Base-by-base conservation (phyloP, 495 filamentous ascomycete genomes). In the Collariella sp. region DNA sequence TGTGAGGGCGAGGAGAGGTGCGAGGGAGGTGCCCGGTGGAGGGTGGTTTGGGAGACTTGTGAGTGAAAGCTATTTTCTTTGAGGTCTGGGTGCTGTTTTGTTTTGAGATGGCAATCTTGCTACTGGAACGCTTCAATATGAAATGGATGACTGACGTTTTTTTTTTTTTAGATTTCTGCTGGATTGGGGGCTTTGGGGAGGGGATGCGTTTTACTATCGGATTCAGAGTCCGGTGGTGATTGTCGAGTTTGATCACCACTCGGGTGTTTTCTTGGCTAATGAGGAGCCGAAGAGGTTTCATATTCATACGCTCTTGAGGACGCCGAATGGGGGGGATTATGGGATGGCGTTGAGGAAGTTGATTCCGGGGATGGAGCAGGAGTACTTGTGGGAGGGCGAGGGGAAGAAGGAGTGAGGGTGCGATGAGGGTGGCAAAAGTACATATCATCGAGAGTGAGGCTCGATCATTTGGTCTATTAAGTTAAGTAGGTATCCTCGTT, bases 241-340 rank as follows among this genome's bases (percentile, higher is more conserved):
- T 33, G 70, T 83, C 44, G 87, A 89, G 74, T 85, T 91, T 65
- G 87, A 91, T 62, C 84, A 87, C 61, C 87, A 91, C 62, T 87
- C 82, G 10, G 86, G 86, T 4, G 86, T 89, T 10, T 90, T 88
- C 58, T 69, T 90, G 66, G 81, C 77, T 1, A 90, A 89, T 59
- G 73, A 76, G 57, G 75, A 82, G 64, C 86, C 86, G 13, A 81
- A 81, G 55, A 86, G 85, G 70, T 90, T 85, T 58, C 86, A 89
- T 64, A 83, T 85, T 34, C 86, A 90, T 64, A 88, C 86, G 0
- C 65, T 86, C 55, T 62, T 86, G 60, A 64, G 86, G 51, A 80
- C 81, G 40, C 86, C 86, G 33, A 89, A 90, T 65, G 79, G 72
- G 0, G 86, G 86, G 26, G 86, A 89, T 62, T 89, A 90, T 62